Evolutionary conservation across 148 eudicot species (phyloP).

Genomic region (Rheum nobile): DNA sequence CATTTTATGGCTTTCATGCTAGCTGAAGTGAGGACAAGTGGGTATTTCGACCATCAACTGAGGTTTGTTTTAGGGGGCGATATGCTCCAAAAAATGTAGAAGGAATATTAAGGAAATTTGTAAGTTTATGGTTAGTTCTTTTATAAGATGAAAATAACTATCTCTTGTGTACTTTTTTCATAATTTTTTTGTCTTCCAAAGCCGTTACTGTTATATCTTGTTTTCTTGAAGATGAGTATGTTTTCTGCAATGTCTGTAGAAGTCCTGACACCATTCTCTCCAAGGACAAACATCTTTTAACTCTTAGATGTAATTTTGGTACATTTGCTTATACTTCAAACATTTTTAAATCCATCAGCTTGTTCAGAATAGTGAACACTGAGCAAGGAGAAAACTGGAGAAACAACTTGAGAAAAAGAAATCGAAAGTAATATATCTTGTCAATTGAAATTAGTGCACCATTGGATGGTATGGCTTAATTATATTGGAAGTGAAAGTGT

Average conservation of each 20-base stretch:
- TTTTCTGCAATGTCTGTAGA: slow-evolving; percentile 35
- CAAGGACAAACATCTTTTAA: slow-evolving; percentile 22
- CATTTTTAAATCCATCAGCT: not conserved
- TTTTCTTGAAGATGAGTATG: slow-evolving; percentile 38
- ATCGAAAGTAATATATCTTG: too few relatives aligned
- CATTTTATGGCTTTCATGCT: slow-evolving; percentile 37
- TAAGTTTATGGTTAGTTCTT: slow-evolving; percentile 12
- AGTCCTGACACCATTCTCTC: slow-evolving; percentile 42
- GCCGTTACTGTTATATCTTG: not conserved
- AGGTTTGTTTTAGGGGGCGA: slow-evolving; percentile 38
- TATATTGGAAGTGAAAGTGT: not conserved
- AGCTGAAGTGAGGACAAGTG: slow-evolving; percentile 32
- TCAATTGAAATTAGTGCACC: not conserved
- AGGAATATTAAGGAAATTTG: slow-evolving; percentile 35
- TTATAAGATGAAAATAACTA: not conserved
- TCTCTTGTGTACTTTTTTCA: not conserved
- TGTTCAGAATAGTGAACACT: too few relatives aligned
- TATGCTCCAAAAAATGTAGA: slow-evolving; percentile 34
- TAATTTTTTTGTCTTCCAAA: not conserved
- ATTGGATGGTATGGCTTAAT: not conserved
- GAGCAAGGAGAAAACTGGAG: too few relatives aligned
- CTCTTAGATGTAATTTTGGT: slow-evolving; percentile 41
- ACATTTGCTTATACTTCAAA: not conserved
- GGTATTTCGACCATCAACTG: slow-evolving; percentile 40
- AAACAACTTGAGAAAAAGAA: too few relatives aligned